A percentile compares a stretch with the other conserved stretches of the same genome.
These are phyloP conservation scores for Ustilago trichophora DNA, from an alignment of 1,284 basidiomycete genomes.

Conservation along the genomic window DNA sequence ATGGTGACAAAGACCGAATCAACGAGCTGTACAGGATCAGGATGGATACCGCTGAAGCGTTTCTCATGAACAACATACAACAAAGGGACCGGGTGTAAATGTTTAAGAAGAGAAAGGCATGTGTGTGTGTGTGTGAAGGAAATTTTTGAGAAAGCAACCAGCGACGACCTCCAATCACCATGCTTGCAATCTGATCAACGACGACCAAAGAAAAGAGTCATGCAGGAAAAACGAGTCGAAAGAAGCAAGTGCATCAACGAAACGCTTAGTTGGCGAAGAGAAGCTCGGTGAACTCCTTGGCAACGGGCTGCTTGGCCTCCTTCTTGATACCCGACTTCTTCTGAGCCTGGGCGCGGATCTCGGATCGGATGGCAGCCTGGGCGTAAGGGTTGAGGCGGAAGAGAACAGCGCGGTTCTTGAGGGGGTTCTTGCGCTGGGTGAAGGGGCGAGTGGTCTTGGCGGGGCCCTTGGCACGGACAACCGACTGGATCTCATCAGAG, in stretches of 20 bases:
- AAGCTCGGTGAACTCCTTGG: slow-evolving; percentile 85
- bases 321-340: slow-evolving; percentile 60
- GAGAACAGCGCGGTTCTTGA: slow-evolving; percentile 89
- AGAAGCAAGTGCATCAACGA: slow-evolving; percentile 1
- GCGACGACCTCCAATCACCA: background rate
- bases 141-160: slow-evolving; percentile 1
- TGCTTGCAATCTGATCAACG: slow-evolving; percentile 13
- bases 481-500: slow-evolving; percentile 72
- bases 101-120: background rate
- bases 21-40: background rate
- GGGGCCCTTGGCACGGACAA: slow-evolving; percentile 85
- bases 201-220: slow-evolving; percentile 9
- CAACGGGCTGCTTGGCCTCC: slow-evolving; percentile 71
- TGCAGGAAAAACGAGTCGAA: slow-evolving; percentile 10
- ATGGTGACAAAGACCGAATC: slow-evolving; percentile 1
- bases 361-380: slow-evolving; percentile 68
- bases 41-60: background rate
- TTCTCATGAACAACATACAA: slow-evolving; percentile 24
- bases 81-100: slow-evolving; percentile 30
- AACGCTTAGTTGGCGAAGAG: slow-evolving; percentile 68
- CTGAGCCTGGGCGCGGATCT: slow-evolving; percentile 60
- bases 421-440: slow-evolving; percentile 99
- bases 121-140: slow-evolving; percentile 5
- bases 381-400: slow-evolving; percentile 99
- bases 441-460: slow-evolving; percentile 89